A percentile compares a stretch with the other conserved stretches of the same genome.
These are phyloP conservation scores for Suillus clintonianus DNA, from an alignment of 768 basidiomycete genomes.

Conservation along the genomic window DNA sequence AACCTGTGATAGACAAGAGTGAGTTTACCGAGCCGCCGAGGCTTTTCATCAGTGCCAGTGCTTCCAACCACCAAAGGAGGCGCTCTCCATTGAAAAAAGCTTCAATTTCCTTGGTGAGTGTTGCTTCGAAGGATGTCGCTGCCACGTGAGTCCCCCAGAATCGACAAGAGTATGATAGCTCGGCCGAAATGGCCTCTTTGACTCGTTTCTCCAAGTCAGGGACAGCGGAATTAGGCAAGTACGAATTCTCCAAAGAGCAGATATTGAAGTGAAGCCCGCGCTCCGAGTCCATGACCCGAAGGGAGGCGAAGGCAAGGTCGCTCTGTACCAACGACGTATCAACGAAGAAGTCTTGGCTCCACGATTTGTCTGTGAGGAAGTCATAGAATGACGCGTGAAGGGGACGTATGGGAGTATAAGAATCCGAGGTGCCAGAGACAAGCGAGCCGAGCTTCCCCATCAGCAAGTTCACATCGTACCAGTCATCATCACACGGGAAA, in stretches of 20 bases:
- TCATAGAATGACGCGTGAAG: constrained; percentile 31
- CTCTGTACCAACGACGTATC: not conserved
- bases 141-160: constrained; percentile 35
- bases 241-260: constrained; percentile 23
- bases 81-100: constrained; percentile 18
- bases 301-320: constrained; percentile 16
- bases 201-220: constrained; percentile 13
- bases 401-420: constrained; percentile 10
- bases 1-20: not conserved
- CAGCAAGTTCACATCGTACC: constrained; percentile 16
- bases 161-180: constrained; percentile 33
- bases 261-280: constrained; percentile 14
- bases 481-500: constrained; percentile 10
- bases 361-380: constrained; percentile 15
- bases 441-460: constrained; percentile 1
- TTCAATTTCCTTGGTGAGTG: constrained; percentile 15
- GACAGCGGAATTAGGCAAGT: constrained; percentile 22
- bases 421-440: not conserved
- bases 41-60: constrained; percentile 15
- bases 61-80: not conserved
- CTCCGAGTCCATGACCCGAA: constrained; percentile 33
- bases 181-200: constrained; percentile 19
- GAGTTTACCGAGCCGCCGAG: not conserved
- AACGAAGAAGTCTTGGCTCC: constrained; percentile 14
- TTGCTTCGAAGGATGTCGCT: not conserved